A percentile compares a stretch with the other conserved stretches of the same genome.
These are phyloP conservation scores for Phaeodactylum tricornutum DNA, from an alignment of 108 stramenopile species.

Conservation along the genomic window DNA sequence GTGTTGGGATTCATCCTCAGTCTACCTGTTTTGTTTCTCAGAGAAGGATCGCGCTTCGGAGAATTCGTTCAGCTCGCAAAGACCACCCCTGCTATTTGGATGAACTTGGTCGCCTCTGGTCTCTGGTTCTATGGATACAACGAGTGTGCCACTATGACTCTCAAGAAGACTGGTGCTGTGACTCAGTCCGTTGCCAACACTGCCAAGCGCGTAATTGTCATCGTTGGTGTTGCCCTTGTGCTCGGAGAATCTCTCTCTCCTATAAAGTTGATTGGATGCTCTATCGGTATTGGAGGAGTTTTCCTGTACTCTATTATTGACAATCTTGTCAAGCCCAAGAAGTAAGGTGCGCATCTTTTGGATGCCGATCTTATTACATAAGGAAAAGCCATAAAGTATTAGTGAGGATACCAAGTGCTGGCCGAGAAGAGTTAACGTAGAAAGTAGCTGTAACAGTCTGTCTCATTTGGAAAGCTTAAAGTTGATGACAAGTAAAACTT, in stretches of 20 bases:
- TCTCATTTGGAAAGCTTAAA: no score
- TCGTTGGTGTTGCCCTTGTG: slow-evolving; percentile 85
- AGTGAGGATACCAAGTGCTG: no score
- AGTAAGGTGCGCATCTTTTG: no score
- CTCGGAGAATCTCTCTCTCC: slow-evolving; percentile 79
- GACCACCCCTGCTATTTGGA: slow-evolving; percentile 67
- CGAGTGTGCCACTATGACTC: slow-evolving; percentile 88
- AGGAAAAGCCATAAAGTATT: no score
- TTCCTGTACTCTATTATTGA: slow-evolving; percentile 86
- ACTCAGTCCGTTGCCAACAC: slow-evolving; percentile 94
- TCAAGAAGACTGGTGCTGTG: slow-evolving; percentile 92
- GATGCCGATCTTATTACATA: no score
- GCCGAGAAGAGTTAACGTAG: no score
- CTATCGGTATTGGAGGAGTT: slow-evolving; percentile 89
- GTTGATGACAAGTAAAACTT: no score
- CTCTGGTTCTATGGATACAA: slow-evolving; percentile 95
- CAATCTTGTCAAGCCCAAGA: slow-evolving; percentile 41
- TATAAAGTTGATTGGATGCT: slow-evolving; percentile 84
- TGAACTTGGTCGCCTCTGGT: slow-evolving; percentile 82
- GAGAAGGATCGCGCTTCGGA: slow-evolving; percentile 67
- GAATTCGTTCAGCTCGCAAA: slow-evolving; percentile 72
- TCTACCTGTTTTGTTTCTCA: slow-evolving; percentile 56
- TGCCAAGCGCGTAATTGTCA: slow-evolving; percentile 91
- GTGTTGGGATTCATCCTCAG: slow-evolving; percentile 78
- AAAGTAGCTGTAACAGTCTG: no score